phyloP scores from a whole-genome alignment of 495 filamentous ascomycete species.

The Eremomyces bilateralis region DNA sequence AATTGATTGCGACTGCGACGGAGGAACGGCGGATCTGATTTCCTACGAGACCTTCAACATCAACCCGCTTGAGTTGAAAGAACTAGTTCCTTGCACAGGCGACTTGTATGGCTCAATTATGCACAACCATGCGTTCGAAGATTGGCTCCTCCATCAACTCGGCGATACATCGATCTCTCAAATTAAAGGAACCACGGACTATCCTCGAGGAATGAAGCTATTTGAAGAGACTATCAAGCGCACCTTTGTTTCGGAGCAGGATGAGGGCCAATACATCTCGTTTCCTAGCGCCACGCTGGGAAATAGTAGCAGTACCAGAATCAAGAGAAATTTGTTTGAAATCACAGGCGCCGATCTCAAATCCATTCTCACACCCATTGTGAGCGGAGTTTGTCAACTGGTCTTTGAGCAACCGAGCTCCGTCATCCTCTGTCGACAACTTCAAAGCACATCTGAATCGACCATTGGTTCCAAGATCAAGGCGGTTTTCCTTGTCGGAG shows the following conservation, averaged over 20 bases:
- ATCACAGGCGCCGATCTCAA: neutral
- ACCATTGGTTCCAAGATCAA: neutral
- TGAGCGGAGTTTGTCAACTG: neutral
- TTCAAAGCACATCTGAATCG: neutral
- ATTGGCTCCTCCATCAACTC: constrained; percentile 1
- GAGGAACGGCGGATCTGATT: constrained; percentile 7
- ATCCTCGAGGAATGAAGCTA: neutral
- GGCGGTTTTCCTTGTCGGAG: constrained; percentile 3
- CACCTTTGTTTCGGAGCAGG: neutral
- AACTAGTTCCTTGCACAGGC: constrained; percentile 1
- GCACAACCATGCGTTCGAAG: constrained; percentile 1
- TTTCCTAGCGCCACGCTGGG: neutral
- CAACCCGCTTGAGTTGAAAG: neutral
- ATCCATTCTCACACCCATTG: neutral
- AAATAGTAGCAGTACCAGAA: no score
- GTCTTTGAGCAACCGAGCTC: neutral
- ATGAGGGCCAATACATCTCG: neutral
- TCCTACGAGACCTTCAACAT: constrained; percentile 2
- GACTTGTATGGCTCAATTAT: constrained; percentile 1
- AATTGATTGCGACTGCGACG: constrained; percentile 3
- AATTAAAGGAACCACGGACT: neutral
- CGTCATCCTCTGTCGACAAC: neutral
- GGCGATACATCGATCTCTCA: neutral
- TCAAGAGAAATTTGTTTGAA: constrained; percentile 2
- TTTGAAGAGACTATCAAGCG: neutral